Conservation (phyloP, 352 stramenopile species). For the Globisporangium nunn region DNA sequence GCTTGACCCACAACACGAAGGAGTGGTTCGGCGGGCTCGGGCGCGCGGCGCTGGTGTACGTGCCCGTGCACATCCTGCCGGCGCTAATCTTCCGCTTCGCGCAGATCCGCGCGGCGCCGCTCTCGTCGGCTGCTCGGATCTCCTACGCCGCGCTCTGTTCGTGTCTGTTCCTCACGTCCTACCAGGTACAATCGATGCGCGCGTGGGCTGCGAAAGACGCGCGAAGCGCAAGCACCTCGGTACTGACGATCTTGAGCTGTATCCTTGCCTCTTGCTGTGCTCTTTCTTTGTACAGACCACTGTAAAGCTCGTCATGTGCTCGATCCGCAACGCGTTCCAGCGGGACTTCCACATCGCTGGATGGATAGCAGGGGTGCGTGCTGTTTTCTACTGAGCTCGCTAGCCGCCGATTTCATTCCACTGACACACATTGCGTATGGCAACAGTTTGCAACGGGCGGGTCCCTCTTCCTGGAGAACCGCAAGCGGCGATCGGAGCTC, state of each 20-base stretch:
- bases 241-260: not conserved
- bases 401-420: no score
- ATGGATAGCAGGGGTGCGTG: slow-evolving; percentile 48
- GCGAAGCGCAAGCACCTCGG: slow-evolving; percentile 38
- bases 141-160: slow-evolving; percentile 50
- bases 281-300: slow-evolving; percentile 27
- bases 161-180: not conserved
- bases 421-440: not conserved
- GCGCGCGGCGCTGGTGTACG: slow-evolving; percentile 70
- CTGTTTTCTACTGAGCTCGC: not conserved
- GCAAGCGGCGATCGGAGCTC: slow-evolving; percentile 79
- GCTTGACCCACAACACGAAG: slow-evolving; percentile 63
- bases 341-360: slow-evolving; percentile 40
- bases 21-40: slow-evolving; percentile 67
- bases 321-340: slow-evolving; percentile 64
- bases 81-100: slow-evolving; percentile 64
- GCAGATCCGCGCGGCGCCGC: slow-evolving; percentile 39
- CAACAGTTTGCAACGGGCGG: slow-evolving; percentile 45
- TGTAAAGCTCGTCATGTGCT: slow-evolving; percentile 71
- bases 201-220: slow-evolving; percentile 12
- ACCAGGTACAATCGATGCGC: slow-evolving; percentile 5
- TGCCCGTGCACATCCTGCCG: slow-evolving; percentile 74
- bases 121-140: slow-evolving; percentile 39
- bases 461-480: slow-evolving; percentile 70
- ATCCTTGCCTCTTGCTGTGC: not conserved